Evolutionary conservation across 2,329 filamentous ascomycete genomes (phyloP), one percentile per base, ranked within the genome.

Genomic region (Microsporum audouinii): DNA sequence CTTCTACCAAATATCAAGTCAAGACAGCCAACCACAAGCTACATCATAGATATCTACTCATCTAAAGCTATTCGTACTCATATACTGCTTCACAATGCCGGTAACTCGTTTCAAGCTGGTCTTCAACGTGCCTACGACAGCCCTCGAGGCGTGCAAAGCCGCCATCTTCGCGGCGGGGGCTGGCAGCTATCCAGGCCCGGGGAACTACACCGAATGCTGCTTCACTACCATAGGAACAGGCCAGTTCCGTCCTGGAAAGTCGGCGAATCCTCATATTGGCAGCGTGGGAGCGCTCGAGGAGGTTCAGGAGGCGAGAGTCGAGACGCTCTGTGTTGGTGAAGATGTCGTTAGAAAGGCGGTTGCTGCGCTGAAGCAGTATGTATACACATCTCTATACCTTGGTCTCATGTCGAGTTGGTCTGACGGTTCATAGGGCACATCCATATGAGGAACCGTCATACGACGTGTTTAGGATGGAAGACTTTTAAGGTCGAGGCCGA

Each of bases 371-470:
- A 47, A 47, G 43, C 5, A 23, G 43, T 47, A 47, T 7, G 43
- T 23, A 8, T 3, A 23, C 1, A 23, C 10, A 7, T 2, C 5
- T 47, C 23, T 23, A 47, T 29, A 29, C 17, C 7, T 29, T 47
- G 5, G 17, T 23, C 17, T 23, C 17, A 23, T 23, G 17, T 23
- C 17, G 17, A 23, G 17, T 23, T 23, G 17, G 17, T 10, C 23
- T 47, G 43, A 47, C 17, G 23, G 23, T 47, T 23, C 63, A 74
- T 29, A 69, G 70, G 62, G 72, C 72, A n/a, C 76, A 78, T 71
- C 76, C 76, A 3, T 78, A 78, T 65, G 76, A 78, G 60, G 73
- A 76, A 63, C 73, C 75, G 29, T 73, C 71, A 10, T 76, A 77
- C 67, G 75, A 76, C 63, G 76, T 78, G 27, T 74, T 74, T 63